Conservation (phyloP, 495 filamentous ascomycete genomes). For the Lophiostoma macrostomum region DNA sequence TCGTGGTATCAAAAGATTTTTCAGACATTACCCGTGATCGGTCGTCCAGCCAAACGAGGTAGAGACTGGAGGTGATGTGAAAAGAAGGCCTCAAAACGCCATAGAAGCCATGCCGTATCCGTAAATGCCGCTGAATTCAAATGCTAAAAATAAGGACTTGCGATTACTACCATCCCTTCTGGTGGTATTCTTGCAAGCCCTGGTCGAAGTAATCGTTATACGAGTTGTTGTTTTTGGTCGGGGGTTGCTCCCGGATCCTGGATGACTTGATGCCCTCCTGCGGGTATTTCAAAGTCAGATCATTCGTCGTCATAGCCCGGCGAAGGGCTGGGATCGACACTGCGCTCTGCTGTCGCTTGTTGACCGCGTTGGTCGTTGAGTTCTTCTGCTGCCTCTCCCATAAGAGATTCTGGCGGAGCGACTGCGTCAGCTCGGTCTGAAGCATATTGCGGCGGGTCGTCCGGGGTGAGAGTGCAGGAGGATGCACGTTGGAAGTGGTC, state of each 20-base stretch:
- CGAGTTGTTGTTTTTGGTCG: conserved; percentile 54
- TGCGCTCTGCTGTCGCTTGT: conserved; percentile 73
- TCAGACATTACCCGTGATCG: conserved; percentile 13
- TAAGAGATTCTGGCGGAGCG: conserved; percentile 71
- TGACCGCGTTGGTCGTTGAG: conserved; percentile 78
- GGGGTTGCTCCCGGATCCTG: conserved; percentile 12
- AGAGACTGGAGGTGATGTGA: not conserved
- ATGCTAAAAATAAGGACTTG: conserved; percentile 9
- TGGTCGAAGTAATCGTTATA: conserved; percentile 65
- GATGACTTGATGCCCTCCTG: conserved; percentile 29
- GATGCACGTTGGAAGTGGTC: conserved; percentile 63
- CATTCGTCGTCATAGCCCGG: conserved; percentile 64
- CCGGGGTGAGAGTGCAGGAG: conserved; percentile 75
- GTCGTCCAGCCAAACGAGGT: conserved; percentile 3
- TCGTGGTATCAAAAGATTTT: conserved; percentile 28
- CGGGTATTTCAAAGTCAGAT: conserved; percentile 83
- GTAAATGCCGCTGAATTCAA: conserved; percentile 30
- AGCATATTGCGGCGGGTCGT: conserved; percentile 98
- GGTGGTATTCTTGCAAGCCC: conserved; percentile 66
- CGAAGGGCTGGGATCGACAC: conserved; percentile 25
- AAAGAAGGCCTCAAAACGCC: conserved; percentile 19
- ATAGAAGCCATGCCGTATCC: conserved; percentile 21
- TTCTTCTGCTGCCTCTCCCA: conserved; percentile 90
- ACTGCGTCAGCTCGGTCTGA: conserved; percentile 83
- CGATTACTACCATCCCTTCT: conserved; percentile 60